These are phyloP conservation scores for Neurospora africana DNA, from an alignment of 495 filamentous ascomycete genomes.

Conservation along the genomic window DNA sequence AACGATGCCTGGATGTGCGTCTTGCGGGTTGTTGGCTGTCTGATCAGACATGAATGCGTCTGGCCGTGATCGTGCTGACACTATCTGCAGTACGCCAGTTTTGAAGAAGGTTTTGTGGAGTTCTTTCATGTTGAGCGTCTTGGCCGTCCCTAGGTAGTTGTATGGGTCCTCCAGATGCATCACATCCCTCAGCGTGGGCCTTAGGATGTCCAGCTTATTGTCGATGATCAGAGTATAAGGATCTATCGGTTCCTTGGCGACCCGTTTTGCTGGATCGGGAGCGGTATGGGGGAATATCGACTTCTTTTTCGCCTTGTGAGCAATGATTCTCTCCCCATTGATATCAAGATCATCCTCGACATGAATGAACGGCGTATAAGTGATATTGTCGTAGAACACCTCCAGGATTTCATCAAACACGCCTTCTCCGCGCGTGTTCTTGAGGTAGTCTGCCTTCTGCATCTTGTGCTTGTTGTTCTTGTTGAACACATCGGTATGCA, in stretches of 20 bases:
- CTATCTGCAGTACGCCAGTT: slow-evolving; percentile 84
- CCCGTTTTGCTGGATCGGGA: slow-evolving; percentile 52
- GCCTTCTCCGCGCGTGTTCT: slow-evolving; percentile 82
- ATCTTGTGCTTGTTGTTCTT: slow-evolving; percentile 99
- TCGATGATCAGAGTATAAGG: slow-evolving; percentile 93
- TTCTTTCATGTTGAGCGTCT: slow-evolving; percentile 59
- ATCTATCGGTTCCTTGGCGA: slow-evolving; percentile 76
- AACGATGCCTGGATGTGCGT: slow-evolving; percentile 85
- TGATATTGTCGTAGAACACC: slow-evolving; percentile 97
- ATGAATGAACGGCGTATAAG: slow-evolving; percentile 94
- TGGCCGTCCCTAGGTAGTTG: slow-evolving; percentile 67
- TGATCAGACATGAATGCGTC: slow-evolving; percentile 88
- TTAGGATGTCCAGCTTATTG: slow-evolving; percentile 65
- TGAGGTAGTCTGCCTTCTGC: slow-evolving; percentile 92
- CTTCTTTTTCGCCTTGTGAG: slow-evolving; percentile 58
- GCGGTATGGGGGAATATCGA: slow-evolving; percentile 56
- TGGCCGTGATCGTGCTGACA: slow-evolving; percentile 82
- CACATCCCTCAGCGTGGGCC: slow-evolving; percentile 80
- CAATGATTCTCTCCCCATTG: slow-evolving; percentile 61
- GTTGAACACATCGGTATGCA: slow-evolving; percentile 98
- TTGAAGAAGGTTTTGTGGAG: slow-evolving; percentile 82
- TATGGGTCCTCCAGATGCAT: slow-evolving; percentile 91
- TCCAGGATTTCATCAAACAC: slow-evolving; percentile 86
- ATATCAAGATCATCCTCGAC: slow-evolving; percentile 84
- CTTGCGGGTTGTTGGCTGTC: slow-evolving; percentile 71